Evolutionary conservation across 306 rosid species (phyloP).

Genomic region (Malus orientalis): DNA sequence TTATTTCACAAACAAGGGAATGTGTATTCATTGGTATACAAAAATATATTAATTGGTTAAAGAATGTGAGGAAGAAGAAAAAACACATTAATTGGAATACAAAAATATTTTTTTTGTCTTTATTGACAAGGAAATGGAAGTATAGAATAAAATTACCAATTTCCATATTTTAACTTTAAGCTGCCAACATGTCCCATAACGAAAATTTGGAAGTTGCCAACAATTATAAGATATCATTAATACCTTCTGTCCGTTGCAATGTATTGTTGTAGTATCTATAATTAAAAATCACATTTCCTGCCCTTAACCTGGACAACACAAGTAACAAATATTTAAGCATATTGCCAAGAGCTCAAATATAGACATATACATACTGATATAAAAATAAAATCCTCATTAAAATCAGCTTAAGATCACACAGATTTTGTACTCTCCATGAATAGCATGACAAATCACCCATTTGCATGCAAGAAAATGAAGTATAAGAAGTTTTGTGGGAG

Average conservation of each 20-base stretch:
- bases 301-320: constrained; percentile 63
- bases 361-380: background rate
- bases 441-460: background rate
- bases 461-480: background rate
- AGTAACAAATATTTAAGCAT: constrained; percentile 16
- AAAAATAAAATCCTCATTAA: background rate
- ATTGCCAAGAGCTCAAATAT: background rate
- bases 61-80: background rate
- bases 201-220: background rate
- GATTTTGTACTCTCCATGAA: background rate
- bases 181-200: background rate
- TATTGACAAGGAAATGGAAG: background rate
- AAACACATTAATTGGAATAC: background rate
- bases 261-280: constrained; percentile 72
- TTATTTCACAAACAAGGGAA: background rate
- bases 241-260: constrained; percentile 74
- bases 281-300: constrained; percentile 59
- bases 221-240: background rate
- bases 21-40: background rate
- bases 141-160: background rate
- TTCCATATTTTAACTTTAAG: background rate
- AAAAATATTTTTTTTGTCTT: background rate
- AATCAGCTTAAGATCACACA: background rate
- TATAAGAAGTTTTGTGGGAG: background rate
- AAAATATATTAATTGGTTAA: background rate